Conservation (phyloP, 2,329 filamentous ascomycete genomes). For the Penicillium crustosum region DNA sequence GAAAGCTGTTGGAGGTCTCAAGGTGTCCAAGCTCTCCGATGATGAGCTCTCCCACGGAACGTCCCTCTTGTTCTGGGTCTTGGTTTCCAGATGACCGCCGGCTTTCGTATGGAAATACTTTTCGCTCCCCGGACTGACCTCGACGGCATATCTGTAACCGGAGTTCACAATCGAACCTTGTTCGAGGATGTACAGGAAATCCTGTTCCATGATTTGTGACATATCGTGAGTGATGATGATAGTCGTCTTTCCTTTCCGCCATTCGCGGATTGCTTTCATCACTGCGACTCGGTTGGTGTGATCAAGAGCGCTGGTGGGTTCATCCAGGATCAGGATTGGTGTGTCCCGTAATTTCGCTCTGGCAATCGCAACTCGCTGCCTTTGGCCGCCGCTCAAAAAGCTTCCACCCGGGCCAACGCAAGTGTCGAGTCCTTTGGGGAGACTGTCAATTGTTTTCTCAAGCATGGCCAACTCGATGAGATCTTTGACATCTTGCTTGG, state of each 20-base stretch:
- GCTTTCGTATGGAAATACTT: conserved; percentile 19
- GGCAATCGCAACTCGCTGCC: conserved; percentile 76
- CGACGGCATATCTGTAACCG: conserved; percentile 62
- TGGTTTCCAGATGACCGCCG: not conserved
- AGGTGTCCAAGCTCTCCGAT: not conserved
- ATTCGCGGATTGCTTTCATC: conserved; percentile 72
- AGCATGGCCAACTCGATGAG: conserved; percentile 70
- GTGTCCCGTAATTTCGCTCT: conserved; percentile 74
- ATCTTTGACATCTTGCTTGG: conserved; percentile 55
- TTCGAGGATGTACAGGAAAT: conserved; percentile 80
- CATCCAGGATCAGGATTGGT: conserved; percentile 80
- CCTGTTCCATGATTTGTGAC: conserved; percentile 67
- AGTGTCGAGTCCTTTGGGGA: conserved; percentile 73
- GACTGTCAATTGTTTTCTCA: conserved; percentile 61
- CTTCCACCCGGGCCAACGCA: conserved; percentile 67
- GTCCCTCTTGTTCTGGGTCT: not conserved
- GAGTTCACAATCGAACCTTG: conserved; percentile 66
- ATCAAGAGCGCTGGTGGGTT: conserved; percentile 84
- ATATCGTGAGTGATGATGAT: conserved; percentile 93
- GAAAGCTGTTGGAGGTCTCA: not conserved
- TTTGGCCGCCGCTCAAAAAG: conserved; percentile 79
- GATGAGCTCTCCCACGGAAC: not conserved
- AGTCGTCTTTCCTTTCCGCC: conserved; percentile 79
- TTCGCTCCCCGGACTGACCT: conserved; percentile 31
- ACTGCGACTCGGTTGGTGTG: conserved; percentile 66